These are phyloP conservation scores for Rubroshorea leprosula DNA, from an alignment of 345 rosid species.

Conservation along the genomic window DNA sequence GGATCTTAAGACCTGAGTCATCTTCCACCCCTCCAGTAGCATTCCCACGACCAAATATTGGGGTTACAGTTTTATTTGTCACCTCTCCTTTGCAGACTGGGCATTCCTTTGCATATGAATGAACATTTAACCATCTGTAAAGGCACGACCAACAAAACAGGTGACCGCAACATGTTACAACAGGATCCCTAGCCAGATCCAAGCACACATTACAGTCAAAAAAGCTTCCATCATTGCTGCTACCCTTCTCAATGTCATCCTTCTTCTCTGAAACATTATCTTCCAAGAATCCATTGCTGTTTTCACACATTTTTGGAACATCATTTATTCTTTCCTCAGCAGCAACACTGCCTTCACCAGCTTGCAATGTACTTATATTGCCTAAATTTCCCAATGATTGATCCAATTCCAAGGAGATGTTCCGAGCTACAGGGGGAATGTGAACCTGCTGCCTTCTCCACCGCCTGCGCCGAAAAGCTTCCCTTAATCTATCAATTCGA, in stretches of 20 bases:
- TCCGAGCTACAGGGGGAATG: conserved; percentile 37
- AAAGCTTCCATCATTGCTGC: conserved; percentile 60
- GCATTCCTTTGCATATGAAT: conserved; percentile 84
- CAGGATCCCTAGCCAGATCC: conserved; percentile 79
- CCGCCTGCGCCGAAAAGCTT: conserved; percentile 56
- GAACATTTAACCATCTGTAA: conserved; percentile 62
- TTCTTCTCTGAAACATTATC: conserved; percentile 46
- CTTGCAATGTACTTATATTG: conserved; percentile 46
- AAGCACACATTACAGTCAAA: conserved; percentile 83
- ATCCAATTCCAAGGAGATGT: conserved; percentile 52
- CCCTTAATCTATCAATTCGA: conserved; percentile 44
- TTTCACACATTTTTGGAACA: conserved; percentile 59
- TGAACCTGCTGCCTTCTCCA: conserved; percentile 54
- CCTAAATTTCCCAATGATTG: conserved; percentile 47
- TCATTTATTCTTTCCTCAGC: conserved; percentile 67
- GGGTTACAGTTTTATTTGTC: conserved; percentile 62
- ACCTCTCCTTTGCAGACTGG: conserved; percentile 98
- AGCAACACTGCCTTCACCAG: conserved; percentile 82
- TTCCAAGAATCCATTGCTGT: conserved; percentile 51
- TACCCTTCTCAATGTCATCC: conserved; percentile 49
- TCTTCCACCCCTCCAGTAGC: conserved; percentile 48
- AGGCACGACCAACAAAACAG: conserved; percentile 95
- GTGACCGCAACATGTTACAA: conserved; percentile 92
- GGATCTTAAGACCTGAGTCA: conserved; percentile 58
- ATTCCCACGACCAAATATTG: conserved; percentile 80